phyloP scores from a whole-genome alignment of 495 filamentous ascomycete species.

The Penicillium roqueforti region DNA sequence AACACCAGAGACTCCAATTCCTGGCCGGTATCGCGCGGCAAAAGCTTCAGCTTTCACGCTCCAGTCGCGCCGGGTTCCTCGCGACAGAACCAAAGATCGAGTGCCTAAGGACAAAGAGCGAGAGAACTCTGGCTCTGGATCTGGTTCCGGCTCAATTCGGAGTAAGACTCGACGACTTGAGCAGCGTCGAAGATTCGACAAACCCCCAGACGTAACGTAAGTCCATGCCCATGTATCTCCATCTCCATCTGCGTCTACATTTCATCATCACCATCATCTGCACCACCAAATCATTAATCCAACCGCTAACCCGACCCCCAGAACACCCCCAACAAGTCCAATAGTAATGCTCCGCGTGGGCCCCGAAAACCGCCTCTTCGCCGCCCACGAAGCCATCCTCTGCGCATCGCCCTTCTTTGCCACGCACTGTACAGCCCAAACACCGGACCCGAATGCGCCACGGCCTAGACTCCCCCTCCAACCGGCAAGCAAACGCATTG shows the following conservation, averaged over 20 bases:
- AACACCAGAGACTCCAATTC: conserved; percentile 30
- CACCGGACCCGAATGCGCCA: conserved; percentile 12
- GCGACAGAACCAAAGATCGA: conserved; percentile 12
- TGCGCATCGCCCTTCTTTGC: conserved; percentile 73
- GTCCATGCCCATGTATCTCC: conserved; percentile 7
- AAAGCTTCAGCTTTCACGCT: conserved; percentile 27
- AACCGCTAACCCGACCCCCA: not conserved
- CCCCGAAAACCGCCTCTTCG: conserved; percentile 75
- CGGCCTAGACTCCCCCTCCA: conserved; percentile 16
- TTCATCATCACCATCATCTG: not conserved
- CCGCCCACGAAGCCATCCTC: conserved; percentile 84
- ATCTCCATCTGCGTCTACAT: not conserved
- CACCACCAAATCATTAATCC: not conserved
- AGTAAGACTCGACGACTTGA: conserved; percentile 27
- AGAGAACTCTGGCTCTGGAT: conserved; percentile 5
- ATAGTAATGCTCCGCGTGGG: conserved; percentile 80
- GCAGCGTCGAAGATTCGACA: conserved; percentile 29
- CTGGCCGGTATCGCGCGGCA: conserved; percentile 44
- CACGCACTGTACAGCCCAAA: conserved; percentile 20
- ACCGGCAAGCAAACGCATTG: conserved; percentile 57
- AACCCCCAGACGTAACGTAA: conserved; percentile 40
- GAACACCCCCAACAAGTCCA: conserved; percentile 51
- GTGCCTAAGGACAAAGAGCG: conserved; percentile 13
- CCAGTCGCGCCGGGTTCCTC: conserved; percentile 10
- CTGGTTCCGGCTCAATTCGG: conserved; percentile 17